A percentile compares a stretch with the other conserved stretches of the same genome.
phyloP scores from a whole-genome alignment of 1,139 yeast genomes.

The Waltiozyma solani region DNA sequence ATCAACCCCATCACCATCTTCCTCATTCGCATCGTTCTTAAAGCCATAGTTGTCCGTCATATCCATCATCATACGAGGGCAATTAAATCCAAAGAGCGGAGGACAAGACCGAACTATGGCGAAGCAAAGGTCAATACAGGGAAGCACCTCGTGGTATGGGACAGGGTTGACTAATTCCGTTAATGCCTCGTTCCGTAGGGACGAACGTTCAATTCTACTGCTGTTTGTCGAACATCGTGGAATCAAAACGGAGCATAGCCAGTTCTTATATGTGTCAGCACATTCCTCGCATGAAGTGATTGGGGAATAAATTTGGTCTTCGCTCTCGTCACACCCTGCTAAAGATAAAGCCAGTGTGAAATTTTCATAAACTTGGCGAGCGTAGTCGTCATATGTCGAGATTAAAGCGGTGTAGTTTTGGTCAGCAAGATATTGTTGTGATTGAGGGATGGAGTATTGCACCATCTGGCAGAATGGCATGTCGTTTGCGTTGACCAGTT shows the following conservation, averaged over 20 bases:
- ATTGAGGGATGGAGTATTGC: conserved; percentile 81
- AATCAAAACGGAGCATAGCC: conserved; percentile 89
- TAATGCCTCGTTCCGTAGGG: conserved; percentile 43
- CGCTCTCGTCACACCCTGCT: conserved; percentile 63
- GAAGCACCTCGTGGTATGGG: conserved; percentile 67
- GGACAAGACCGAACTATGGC: conserved; percentile 82
- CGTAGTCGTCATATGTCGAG: conserved; percentile 51
- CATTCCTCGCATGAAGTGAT: conserved; percentile 67
- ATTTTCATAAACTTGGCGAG: conserved; percentile 44
- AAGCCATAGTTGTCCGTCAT: neutral
- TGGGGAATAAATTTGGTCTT: conserved; percentile 68
- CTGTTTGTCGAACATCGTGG: conserved; percentile 67
- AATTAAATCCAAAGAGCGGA: conserved; percentile 56
- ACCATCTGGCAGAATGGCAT: conserved; percentile 71
- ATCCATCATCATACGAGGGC: conserved; percentile 37
- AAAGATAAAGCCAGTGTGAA: conserved; percentile 73
- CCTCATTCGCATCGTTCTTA: neutral
- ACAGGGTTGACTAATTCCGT: conserved; percentile 50
- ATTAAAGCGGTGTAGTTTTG: conserved; percentile 22
- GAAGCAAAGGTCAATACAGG: conserved; percentile 77
- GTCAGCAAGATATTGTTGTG: conserved; percentile 16
- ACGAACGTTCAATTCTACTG: conserved; percentile 36
- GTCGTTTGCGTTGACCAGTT: conserved; percentile 46
- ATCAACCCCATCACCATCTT: neutral
- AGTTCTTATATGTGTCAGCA: conserved; percentile 58